phyloP scores from a whole-genome alignment of 208 protist species.

The Leishmania arabica region DNA sequence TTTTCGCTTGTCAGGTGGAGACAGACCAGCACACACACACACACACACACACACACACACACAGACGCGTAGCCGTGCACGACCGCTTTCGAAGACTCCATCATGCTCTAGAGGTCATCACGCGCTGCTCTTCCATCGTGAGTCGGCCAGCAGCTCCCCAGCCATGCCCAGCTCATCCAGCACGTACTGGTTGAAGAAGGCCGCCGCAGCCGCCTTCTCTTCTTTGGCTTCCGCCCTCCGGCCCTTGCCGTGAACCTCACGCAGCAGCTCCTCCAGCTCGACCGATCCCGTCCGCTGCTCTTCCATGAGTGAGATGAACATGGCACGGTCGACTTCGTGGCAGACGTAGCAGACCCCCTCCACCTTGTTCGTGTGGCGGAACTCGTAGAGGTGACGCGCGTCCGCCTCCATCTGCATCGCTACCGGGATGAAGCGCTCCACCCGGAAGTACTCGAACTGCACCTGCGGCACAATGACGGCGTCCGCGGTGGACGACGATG shows the following conservation, averaged over 20 bases:
- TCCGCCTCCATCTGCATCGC: conserved; percentile 91
- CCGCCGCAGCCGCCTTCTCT: conserved; percentile 10
- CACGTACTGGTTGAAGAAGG: conserved; percentile 86
- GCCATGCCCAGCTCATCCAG: conserved; percentile 84
- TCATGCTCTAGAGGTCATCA: conserved; percentile 4
- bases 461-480: conserved; percentile 13
- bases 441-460: conserved; percentile 77
- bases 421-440: conserved; percentile 87
- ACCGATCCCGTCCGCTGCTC: conserved; percentile 37
- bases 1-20: neutral
- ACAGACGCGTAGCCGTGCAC: neutral
- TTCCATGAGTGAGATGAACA: conserved; percentile 68
- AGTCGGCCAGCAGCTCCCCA: conserved; percentile 55
- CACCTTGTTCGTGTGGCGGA: conserved; percentile 70
- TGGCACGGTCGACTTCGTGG: conserved; percentile 61
- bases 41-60: neutral
- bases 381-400: conserved; percentile 82
- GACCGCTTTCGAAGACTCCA: neutral
- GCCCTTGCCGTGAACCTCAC: neutral
- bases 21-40: neutral
- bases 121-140: conserved; percentile 50
- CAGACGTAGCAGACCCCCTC: conserved; percentile 86
- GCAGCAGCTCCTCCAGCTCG: conserved; percentile 15
- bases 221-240: neutral
- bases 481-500: neutral